phyloP scores from a whole-genome alignment of 2,329 filamentous ascomycete genomes.

The Ambrosiella xylebori region DNA sequence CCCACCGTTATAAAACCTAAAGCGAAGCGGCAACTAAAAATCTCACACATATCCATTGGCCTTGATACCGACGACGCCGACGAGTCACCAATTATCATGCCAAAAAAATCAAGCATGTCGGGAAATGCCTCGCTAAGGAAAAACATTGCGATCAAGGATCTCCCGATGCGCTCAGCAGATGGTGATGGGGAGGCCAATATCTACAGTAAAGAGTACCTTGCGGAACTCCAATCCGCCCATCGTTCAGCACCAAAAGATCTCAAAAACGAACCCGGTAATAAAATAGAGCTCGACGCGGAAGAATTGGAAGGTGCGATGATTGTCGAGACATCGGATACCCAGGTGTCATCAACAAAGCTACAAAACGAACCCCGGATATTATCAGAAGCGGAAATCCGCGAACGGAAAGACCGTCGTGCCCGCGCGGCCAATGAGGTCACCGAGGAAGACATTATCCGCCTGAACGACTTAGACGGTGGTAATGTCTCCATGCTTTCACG shows the following conservation, averaged over 20 bases:
- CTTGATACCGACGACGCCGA: constrained; percentile 36
- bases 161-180: constrained; percentile 40
- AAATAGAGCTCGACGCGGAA: constrained; percentile 38
- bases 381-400: constrained; percentile 67
- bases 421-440: constrained; percentile 52
- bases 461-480: constrained; percentile 28
- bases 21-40: constrained; percentile 49
- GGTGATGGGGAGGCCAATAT: constrained; percentile 51
- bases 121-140: constrained; percentile 48
- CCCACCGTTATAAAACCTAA: constrained; percentile 20
- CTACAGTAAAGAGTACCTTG: constrained; percentile 75
- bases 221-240: constrained; percentile 71
- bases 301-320: constrained; percentile 49
- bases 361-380: constrained; percentile 40
- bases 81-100: constrained; percentile 35
- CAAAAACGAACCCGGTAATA: constrained; percentile 23
- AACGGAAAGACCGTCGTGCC: constrained; percentile 80
- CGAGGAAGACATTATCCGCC: constrained; percentile 38
- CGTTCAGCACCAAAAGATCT: constrained; percentile 59
- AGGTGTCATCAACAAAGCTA: constrained; percentile 13
- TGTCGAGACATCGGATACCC: constrained; percentile 31
- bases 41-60: constrained; percentile 62
- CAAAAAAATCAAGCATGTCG: constrained; percentile 49
- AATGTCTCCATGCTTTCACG: constrained; percentile 7
- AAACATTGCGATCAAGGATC: constrained; percentile 26